phyloP scores from a whole-genome alignment of 1,284 basidiomycete species.

The Melampsora americana region DNA sequence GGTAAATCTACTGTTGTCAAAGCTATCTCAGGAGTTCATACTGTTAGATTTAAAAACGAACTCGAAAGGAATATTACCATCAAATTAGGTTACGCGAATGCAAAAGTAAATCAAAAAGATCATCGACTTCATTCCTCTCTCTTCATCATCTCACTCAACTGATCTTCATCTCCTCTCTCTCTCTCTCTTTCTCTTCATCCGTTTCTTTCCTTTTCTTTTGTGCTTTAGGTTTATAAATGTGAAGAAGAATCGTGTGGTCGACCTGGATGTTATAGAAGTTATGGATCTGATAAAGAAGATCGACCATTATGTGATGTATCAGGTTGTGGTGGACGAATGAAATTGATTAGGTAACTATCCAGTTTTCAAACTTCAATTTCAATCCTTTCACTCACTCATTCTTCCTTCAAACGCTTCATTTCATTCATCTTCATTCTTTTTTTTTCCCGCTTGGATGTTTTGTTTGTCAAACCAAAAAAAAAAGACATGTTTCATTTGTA shows the following conservation, averaged over 20 bases:
- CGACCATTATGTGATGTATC: conserved; percentile 87
- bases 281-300: conserved; percentile 89
- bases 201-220: not conserved
- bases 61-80: conserved; percentile 97
- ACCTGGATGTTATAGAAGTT: conserved; percentile 89
- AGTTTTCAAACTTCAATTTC: too few relatives aligned
- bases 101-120: conserved; percentile 77
- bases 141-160: too few relatives aligned
- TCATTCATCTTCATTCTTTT: not conserved
- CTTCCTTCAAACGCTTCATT: too few relatives aligned
- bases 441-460: too few relatives aligned
- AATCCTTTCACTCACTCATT: too few relatives aligned
- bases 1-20: conserved; percentile 99
- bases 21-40: conserved; percentile 98
- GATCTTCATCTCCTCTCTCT: too few relatives aligned
- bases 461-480: conserved; percentile 21
- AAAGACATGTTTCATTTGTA: conserved; percentile 56
- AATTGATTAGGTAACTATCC: conserved; percentile 72
- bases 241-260: conserved; percentile 86
- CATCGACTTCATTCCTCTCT: too few relatives aligned
- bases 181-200: not conserved
- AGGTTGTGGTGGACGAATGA: conserved; percentile 85
- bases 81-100: conserved; percentile 96
- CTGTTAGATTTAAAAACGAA: conserved; percentile 98
- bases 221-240: conserved; percentile 90